Conservation (phyloP, 768 basidiomycete genomes). For the Trametes meyenii region DNA sequence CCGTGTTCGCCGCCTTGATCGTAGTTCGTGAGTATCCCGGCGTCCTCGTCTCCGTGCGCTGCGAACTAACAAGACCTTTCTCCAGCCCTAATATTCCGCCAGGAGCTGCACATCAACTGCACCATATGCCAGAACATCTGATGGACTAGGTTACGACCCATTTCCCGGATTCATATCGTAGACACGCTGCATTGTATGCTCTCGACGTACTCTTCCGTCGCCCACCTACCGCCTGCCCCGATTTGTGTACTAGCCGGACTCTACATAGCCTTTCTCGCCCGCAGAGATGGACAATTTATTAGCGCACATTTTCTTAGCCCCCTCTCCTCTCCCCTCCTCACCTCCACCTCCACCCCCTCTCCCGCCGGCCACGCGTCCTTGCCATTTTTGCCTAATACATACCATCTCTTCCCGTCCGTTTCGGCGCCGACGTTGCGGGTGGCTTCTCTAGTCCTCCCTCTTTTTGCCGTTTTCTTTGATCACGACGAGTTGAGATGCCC, state of each 20-base stretch:
- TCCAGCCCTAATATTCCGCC: slow-evolving; percentile 33
- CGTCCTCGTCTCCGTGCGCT: background rate
- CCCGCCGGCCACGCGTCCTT: background rate
- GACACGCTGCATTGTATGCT: slow-evolving; percentile 26
- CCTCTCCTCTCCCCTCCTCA: background rate
- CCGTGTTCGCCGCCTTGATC: slow-evolving; percentile 75
- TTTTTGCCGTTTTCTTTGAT: too few species aligned
- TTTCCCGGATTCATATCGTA: slow-evolving; percentile 10
- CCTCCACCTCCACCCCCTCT: background rate
- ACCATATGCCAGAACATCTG: slow-evolving; percentile 32
- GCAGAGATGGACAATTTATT: slow-evolving; percentile 28
- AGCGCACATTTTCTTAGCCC: background rate
- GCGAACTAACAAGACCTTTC: slow-evolving; percentile 2
- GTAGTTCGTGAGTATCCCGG: slow-evolving; percentile 62
- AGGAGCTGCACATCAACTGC: slow-evolving; percentile 32
- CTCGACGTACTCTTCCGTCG: slow-evolving; percentile 7
- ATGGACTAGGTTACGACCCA: slow-evolving; percentile 29
- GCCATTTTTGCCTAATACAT: too few species aligned
- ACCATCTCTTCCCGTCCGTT: too few species aligned
- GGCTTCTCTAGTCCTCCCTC: too few species aligned
- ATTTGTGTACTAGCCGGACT: slow-evolving; percentile 26
- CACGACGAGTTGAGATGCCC: too few species aligned
- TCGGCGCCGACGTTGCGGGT: too few species aligned
- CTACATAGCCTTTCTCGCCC: slow-evolving; percentile 18
- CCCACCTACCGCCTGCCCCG: background rate